phyloP scores from a whole-genome alignment of 306 rosid species.

The Leucaena leucocephala region DNA sequence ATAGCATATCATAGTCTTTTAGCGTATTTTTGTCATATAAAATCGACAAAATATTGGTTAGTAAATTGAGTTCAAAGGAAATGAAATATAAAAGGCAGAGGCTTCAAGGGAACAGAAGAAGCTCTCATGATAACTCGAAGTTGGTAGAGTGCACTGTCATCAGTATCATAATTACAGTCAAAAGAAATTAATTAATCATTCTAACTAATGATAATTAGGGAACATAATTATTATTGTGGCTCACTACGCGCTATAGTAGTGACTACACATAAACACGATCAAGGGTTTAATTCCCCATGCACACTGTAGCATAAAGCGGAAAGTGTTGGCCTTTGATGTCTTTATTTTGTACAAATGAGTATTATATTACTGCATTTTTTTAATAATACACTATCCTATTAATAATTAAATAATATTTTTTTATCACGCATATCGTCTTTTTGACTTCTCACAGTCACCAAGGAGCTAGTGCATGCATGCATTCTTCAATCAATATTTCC shows the following conservation, averaged over 20 bases:
- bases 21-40: no score
- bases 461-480: not conserved
- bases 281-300: not conserved
- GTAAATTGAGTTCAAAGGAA: not conserved
- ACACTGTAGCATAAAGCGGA: slow-evolving; percentile 1
- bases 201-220: not conserved
- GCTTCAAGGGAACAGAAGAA: not conserved
- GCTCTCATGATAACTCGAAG: slow-evolving; percentile 19
- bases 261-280: not conserved
- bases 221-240: slow-evolving; percentile 16
- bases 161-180: slow-evolving; percentile 40
- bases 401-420: not conserved
- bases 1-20: no score
- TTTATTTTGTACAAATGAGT: not conserved
- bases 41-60: no score
- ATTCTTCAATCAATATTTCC: not conserved
- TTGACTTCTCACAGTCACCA: not conserved
- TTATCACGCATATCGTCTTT: not conserved
- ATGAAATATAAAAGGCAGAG: not conserved
- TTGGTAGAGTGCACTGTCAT: slow-evolving; percentile 32
- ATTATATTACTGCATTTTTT: not conserved
- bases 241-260: not conserved
- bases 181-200: slow-evolving; percentile 33
- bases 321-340: not conserved
- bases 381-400: not conserved